phyloP scores from a whole-genome alignment of 805 yeast species.

The Zygosaccharomyces bailii region DNA sequence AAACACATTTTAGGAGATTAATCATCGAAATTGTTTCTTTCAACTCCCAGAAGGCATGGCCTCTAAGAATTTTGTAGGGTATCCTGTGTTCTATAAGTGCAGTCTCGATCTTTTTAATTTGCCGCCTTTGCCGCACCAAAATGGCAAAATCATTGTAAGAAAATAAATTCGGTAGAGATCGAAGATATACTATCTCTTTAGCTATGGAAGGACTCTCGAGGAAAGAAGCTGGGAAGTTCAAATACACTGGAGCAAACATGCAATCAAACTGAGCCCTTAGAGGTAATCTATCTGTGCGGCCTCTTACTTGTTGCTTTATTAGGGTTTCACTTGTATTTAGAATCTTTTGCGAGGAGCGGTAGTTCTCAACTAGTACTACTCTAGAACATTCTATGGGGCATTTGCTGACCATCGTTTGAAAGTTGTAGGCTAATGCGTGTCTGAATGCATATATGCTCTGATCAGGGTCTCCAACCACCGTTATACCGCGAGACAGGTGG shows the following conservation, averaged over 20 bases:
- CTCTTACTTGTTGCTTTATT: slow-evolving; percentile 54
- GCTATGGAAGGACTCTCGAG: slow-evolving; percentile 61
- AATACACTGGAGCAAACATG: slow-evolving; percentile 47
- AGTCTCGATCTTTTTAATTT: slow-evolving; percentile 61
- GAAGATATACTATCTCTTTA: slow-evolving; percentile 49
- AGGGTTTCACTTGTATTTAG: slow-evolving; percentile 59
- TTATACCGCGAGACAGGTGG: slow-evolving; percentile 50
- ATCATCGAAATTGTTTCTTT: slow-evolving; percentile 62
- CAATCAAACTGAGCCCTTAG: slow-evolving; percentile 46
- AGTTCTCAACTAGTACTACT: slow-evolving; percentile 61
- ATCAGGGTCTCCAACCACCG: slow-evolving; percentile 95
- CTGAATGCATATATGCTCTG: slow-evolving; percentile 91
- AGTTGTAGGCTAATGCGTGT: slow-evolving; percentile 69
- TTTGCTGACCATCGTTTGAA: slow-evolving; percentile 48
- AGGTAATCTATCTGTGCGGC: slow-evolving; percentile 39
- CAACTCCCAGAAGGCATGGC: slow-evolving; percentile 76
- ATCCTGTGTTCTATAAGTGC: slow-evolving; percentile 53
- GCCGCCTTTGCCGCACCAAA: slow-evolving; percentile 61
- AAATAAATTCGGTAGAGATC: slow-evolving; percentile 45
- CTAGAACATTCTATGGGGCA: slow-evolving; percentile 36
- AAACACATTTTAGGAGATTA: slow-evolving; percentile 61
- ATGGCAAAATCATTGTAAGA: slow-evolving; percentile 64
- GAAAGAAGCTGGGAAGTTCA: slow-evolving; percentile 39
- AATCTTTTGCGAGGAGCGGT: slow-evolving; percentile 72
- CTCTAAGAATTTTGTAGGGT: slow-evolving; percentile 67